Conservation (phyloP, 176 grass and related monocot genomes). For the Echinochloa phyllopogon region DNA sequence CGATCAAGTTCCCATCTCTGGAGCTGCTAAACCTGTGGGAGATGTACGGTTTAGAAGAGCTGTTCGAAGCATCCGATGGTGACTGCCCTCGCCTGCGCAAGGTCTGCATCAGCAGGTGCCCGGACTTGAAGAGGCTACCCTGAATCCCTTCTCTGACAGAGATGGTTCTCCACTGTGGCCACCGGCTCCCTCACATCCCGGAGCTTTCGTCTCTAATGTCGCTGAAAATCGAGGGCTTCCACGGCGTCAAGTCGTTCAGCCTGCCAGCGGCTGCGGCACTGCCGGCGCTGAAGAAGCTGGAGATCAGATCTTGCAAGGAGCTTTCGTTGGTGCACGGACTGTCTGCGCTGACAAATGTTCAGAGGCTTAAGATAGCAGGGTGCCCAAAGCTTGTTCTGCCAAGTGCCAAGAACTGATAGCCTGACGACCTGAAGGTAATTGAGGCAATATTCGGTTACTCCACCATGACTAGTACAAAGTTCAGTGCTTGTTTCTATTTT, state of each 20-base stretch:
- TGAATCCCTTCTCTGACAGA: conserved; percentile 11
- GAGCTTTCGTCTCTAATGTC: not conserved
- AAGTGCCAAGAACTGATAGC: too few relatives aligned
- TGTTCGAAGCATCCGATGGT: not conserved
- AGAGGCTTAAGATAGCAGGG: conserved; percentile 34
- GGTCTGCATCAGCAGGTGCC: conserved; percentile 47
- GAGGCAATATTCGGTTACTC: not conserved
- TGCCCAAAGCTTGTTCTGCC: conserved; percentile 46
- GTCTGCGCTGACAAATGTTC: not conserved
- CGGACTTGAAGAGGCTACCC: conserved; percentile 17
- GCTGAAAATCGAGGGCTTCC: conserved; percentile 44
- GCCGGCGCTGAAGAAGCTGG: conserved; percentile 32
- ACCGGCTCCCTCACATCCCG: conserved; percentile 29
- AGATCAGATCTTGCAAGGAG: conserved; percentile 39
- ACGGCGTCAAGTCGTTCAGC: not conserved
- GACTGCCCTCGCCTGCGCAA: conserved; percentile 43
- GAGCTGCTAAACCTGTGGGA: conserved; percentile 44
- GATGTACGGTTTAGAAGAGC: conserved; percentile 48
- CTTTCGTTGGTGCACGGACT: conserved; percentile 29
- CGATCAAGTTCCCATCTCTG: conserved; percentile 11
- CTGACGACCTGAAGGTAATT: conserved; percentile 2
- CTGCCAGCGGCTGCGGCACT: not conserved
- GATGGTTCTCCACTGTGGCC: conserved; percentile 42
- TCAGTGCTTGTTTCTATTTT: not conserved
- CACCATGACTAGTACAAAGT: not conserved